These are phyloP conservation scores for Silene conica DNA, from an alignment of 148 eudicot genomes.

Conservation along the genomic window DNA sequence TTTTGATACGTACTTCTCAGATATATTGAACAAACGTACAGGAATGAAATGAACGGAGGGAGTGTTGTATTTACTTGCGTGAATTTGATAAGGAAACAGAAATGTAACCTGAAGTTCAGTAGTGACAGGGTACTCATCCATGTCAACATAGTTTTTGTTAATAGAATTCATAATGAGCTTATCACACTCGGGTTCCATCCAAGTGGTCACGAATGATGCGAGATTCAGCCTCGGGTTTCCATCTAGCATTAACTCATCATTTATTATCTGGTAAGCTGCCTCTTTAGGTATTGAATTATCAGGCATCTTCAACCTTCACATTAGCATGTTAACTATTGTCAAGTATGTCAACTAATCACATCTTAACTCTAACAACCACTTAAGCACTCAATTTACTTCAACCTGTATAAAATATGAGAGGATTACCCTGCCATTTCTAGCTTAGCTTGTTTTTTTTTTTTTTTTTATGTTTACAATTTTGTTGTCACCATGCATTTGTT, in stretches of 20 bases:
- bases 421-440: no score
- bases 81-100: background rate
- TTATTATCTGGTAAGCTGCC: constrained; percentile 75
- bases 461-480: no score
- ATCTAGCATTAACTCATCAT: constrained; percentile 75
- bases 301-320: constrained; percentile 57
- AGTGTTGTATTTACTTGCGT: background rate
- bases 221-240: constrained; percentile 82
- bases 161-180: constrained; percentile 61
- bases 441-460: no score
- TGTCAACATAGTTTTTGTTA: constrained; percentile 67
- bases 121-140: constrained; percentile 73
- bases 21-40: no score
- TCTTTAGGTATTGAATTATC: constrained; percentile 73
- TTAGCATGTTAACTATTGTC: background rate
- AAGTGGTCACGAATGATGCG: constrained; percentile 82
- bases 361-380: no score
- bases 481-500: no score
- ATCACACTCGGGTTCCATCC: constrained; percentile 95
- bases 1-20: no score
- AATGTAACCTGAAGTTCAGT: constrained; percentile 54
- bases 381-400: no score
- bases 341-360: background rate
- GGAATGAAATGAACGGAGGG: no score
- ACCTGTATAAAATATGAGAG: no score